Evolutionary conservation across 768 basidiomycete species (phyloP), one percentile per base, ranked within the genome.

Genomic region (Auriscalpium orientale): DNA sequence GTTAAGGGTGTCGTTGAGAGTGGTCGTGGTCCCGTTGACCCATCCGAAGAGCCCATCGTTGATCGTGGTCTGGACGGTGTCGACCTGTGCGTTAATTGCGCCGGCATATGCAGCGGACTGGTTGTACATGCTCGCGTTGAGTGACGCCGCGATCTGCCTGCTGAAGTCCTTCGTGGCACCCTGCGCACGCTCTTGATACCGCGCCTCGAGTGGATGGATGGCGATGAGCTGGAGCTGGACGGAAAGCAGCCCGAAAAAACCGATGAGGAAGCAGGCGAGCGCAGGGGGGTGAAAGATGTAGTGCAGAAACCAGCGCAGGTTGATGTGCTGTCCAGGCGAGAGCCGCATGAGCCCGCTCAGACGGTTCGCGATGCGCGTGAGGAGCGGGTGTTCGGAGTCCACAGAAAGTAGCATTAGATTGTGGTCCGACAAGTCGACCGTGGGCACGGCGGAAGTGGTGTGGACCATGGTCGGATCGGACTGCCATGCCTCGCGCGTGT

Each of bases 241-340:
- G 35, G 85, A 85, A 47, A 98, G 69, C 12, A 98, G 71, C 10
- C 95, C 95, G 62, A 98, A 84, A 61, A 94, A 73, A n/a, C 95
- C 94, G 62, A 98, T 90, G 58, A 94, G 80, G 68, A 99, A 84
- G 66, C 94, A 90, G 0, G 91, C 87, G 46, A 95, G 79, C 1
- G 92, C 94, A 1, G 91, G 89, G 2, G 92, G 83, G 66, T 98
- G 90, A 69, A 93, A 91, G 56, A 99, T 76, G 72, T 97, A 97
- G 64, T 89, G 80, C 65, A 89, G 76, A 71, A 95, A 91, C 91
- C 93, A 99, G 56, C 84, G 83, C 16, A 91, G 70, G 62, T 89
- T 80, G 22, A 78, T 79, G 63, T 90, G 81, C 57, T 87, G 78
- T 38, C 77, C 71, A 7, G 84, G 79, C 8, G 78, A 76, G 56